Conservation (phyloP, 805 yeast species). For the Ogataea wickerhamii region DNA sequence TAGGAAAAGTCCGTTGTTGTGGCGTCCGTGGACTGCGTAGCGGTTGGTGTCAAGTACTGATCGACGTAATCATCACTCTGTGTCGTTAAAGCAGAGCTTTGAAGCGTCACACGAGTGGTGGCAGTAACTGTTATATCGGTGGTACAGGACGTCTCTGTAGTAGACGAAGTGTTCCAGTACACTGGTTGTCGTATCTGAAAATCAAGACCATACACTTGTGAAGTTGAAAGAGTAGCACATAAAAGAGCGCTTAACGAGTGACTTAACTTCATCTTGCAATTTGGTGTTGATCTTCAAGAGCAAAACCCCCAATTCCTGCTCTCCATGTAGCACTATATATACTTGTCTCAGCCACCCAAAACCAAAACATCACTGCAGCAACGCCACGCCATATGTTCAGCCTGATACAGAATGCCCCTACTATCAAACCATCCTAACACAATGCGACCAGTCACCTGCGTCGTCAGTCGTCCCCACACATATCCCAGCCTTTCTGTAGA, state of each 20-base stretch:
- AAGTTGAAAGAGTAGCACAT: conserved; percentile 3
- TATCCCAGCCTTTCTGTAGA: neutral
- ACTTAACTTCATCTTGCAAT: conserved; percentile 2
- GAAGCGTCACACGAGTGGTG: conserved; percentile 14
- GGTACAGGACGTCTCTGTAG: conserved; percentile 12
- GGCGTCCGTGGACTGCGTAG: conserved; percentile 11
- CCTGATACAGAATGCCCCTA: neutral
- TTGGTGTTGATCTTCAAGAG: too few species aligned
- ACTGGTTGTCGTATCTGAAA: conserved; percentile 8
- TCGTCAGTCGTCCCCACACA: neutral
- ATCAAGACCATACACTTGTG: conserved; percentile 11
- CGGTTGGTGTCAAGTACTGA: conserved; percentile 17
- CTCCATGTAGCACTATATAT: too few species aligned
- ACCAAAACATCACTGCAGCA: neutral
- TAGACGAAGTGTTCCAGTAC: conserved; percentile 20
- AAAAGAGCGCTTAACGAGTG: conserved; percentile 8
- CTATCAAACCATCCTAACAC: conserved; percentile 4
- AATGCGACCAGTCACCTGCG: conserved; percentile 1
- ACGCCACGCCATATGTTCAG: neutral
- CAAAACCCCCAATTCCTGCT: too few species aligned
- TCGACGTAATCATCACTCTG: conserved; percentile 11
- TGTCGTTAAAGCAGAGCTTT: conserved; percentile 7
- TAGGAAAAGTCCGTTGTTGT: conserved; percentile 13
- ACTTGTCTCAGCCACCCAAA: too few species aligned
- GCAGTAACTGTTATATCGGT: conserved; percentile 18